Conservation (phyloP, 352 stramenopile genomes). For the Pilasporangium apinafurcum region DNA sequence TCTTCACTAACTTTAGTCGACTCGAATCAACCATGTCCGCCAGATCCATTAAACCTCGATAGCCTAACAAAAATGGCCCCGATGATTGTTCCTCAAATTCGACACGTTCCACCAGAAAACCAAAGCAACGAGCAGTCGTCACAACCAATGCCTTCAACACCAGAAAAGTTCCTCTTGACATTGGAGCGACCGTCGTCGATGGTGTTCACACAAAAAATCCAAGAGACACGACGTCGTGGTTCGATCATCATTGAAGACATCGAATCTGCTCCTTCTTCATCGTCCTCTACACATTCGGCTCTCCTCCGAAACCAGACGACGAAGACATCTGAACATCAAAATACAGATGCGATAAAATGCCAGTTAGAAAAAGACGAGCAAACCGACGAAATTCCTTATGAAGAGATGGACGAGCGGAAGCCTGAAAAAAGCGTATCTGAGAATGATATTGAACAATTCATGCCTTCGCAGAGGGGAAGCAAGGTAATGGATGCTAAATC, state of each 20-base stretch:
- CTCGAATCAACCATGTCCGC: not conserved
- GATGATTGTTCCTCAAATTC: too few species aligned
- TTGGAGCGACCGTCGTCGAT: conserved; percentile 18
- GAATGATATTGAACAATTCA: too few species aligned
- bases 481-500: too few species aligned
- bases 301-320: not conserved
- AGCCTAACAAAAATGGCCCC: too few species aligned
- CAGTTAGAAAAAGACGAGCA: too few species aligned
- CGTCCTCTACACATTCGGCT: not conserved
- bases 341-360: too few species aligned
- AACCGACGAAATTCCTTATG: too few species aligned
- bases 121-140: too few species aligned
- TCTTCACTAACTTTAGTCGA: conserved; percentile 2
- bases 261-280: conserved; percentile 11
- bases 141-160: not conserved
- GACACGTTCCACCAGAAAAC: too few species aligned
- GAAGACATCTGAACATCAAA: conserved; percentile 10
- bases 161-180: not conserved
- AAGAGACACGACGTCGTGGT: conserved; percentile 1
- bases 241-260: conserved; percentile 20
- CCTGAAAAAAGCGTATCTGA: too few species aligned
- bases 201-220: conserved; percentile 9
- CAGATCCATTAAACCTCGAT: not conserved
- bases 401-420: too few species aligned
- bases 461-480: too few species aligned